Conservation (phyloP, 2,329 filamentous ascomycete genomes). For the Shiraia bambusicola region DNA sequence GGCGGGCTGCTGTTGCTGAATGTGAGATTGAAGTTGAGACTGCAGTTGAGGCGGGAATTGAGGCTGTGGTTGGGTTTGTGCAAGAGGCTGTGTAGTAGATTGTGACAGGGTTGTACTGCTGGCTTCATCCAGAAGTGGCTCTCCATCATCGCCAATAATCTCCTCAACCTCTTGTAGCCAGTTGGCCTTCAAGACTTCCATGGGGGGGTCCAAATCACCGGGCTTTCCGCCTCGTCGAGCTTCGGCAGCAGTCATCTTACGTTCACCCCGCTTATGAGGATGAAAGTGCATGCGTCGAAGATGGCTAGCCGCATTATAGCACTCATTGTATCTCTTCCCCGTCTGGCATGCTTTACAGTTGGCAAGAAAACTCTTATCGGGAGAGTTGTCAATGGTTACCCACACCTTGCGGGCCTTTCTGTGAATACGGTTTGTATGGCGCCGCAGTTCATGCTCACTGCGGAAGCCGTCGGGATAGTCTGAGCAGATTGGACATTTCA, state of each 20-base stretch:
- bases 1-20: slow-evolving; percentile 14
- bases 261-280: slow-evolving; percentile 58
- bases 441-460: slow-evolving; percentile 71
- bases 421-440: slow-evolving; percentile 66
- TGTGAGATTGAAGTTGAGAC: slow-evolving; percentile 4
- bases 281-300: slow-evolving; percentile 87
- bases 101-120: slow-evolving; percentile 22
- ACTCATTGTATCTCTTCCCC: slow-evolving; percentile 80
- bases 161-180: slow-evolving; percentile 62
- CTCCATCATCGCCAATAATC: slow-evolving; percentile 32
- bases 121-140: slow-evolving; percentile 23
- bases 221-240: slow-evolving; percentile 62
- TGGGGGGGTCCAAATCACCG: slow-evolving; percentile 56
- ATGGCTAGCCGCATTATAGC: slow-evolving; percentile 93
- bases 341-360: slow-evolving; percentile 82
- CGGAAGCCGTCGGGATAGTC: slow-evolving; percentile 79
- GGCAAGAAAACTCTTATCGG: slow-evolving; percentile 64
- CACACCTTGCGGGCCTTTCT: slow-evolving; percentile 60
- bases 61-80: slow-evolving; percentile 6
- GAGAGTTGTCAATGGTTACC: slow-evolving; percentile 63
- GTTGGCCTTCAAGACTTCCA: slow-evolving; percentile 59
- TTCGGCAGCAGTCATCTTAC: slow-evolving; percentile 58
- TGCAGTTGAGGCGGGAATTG: too few species aligned
- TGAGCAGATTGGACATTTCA: slow-evolving; percentile 64
- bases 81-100: slow-evolving; percentile 14